Base-by-base conservation (phyloP, 164 flowering plant genomes). In the Santalum album region DNA sequence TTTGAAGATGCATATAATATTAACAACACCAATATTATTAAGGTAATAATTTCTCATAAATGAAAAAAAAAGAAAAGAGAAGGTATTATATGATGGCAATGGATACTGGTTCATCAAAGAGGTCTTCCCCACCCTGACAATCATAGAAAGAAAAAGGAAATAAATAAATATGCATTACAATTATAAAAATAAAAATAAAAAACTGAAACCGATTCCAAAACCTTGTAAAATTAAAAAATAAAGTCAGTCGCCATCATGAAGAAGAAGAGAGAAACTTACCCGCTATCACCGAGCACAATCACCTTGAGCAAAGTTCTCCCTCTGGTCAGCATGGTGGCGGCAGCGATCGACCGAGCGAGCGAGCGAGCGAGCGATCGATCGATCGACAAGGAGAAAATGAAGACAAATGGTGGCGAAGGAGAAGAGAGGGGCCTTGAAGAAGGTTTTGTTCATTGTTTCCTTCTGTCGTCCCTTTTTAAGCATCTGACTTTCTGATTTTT, bases 31-130 rank as follows among this genome's bases (percentile, higher is more conserved):
- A 32, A 5, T 32, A 5, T 32, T 5, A 32, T 32, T 11, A 11
- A 32, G 5, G 14, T 14, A 38, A 38, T 38, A 11, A 11, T 15
- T 38, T 38, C 16, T 15, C 14, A 38, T 38, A 38, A 32, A 11
- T 38, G 1, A 15, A 38, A 38, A 32, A 12, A 6, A 12, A 12
- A 32, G 12, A 32, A 32, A 32, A 32, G 12, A 7, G 12, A 0
- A 6, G 36, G 36, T 32, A 32, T 32, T 17, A 42, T 18, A 42
- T 17, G 21, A 2, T 4, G 5, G n/a, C n/a, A 42, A 42, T 42
- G 45, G 45, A 42, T 42, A 42, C 45, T 18, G 45, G n/a, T 42
- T 42, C 45, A 42, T 42, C 45, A 42, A 42, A 42, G 45, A 42
- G 5, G 45, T 42, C 45, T 42, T 42, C 21, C 45, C 45, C 45